Conservation (phyloP, 768 basidiomycete genomes). For the Gloeopeniophorella convolvens region DNA sequence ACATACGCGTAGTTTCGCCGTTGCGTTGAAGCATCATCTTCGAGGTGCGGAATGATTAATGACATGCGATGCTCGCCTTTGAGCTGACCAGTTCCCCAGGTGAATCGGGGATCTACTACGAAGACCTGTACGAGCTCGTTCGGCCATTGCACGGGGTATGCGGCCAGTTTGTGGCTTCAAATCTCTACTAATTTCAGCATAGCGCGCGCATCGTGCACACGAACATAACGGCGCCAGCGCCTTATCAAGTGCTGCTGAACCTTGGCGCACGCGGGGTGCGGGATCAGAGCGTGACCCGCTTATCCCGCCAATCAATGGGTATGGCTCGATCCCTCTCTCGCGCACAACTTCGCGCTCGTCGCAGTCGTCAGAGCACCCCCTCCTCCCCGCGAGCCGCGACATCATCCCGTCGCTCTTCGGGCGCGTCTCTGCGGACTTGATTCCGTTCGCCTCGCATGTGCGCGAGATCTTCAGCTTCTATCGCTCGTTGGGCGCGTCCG, state of each 20-base stretch:
- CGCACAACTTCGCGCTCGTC: slow-evolving; percentile 20
- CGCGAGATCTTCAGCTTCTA: slow-evolving; percentile 3
- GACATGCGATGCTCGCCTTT: not conserved
- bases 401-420: slow-evolving; percentile 9
- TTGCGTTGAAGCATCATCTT: slow-evolving; percentile 57
- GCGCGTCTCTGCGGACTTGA: slow-evolving; percentile 22
- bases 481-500: no score
- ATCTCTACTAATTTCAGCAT: not conserved
- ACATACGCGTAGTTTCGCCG: slow-evolving; percentile 37
- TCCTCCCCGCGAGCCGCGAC: slow-evolving; percentile 29
- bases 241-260: no score
- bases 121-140: slow-evolving; percentile 53
- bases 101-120: slow-evolving; percentile 54
- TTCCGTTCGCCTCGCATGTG: slow-evolving; percentile 23
- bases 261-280: no score
- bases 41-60: slow-evolving; percentile 33
- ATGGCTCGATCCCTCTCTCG: slow-evolving; percentile 41
- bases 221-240: no score
- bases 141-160: slow-evolving; percentile 50
- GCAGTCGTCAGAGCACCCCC: slow-evolving; percentile 28
- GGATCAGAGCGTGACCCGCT: slow-evolving; percentile 29
- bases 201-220: not conserved
- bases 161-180: not conserved
- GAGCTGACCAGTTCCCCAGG: slow-evolving; percentile 28
- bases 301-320: slow-evolving; percentile 43